A percentile compares a stretch with the other conserved stretches of the same genome.
These are phyloP conservation scores for Boletellus ananas DNA, from an alignment of 768 basidiomycete genomes.

Conservation along the genomic window DNA sequence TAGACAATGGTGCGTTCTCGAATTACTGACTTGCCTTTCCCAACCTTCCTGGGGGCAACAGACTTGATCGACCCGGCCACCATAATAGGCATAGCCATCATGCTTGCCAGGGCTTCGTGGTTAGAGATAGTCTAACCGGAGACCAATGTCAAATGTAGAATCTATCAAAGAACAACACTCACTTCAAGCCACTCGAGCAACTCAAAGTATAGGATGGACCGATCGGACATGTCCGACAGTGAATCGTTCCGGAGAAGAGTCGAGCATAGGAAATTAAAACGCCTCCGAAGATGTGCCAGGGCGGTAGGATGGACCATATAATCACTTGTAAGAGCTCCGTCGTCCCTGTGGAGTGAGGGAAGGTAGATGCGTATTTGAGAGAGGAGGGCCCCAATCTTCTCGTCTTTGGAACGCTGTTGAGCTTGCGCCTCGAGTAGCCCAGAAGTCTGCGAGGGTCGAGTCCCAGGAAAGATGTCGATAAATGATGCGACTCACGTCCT, in stretches of 20 bases:
- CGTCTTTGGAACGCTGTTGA: conserved; percentile 71
- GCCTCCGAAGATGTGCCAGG: conserved; percentile 83
- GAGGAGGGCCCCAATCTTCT: conserved; percentile 66
- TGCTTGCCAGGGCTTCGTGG: conserved; percentile 88
- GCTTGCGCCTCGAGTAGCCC: conserved; percentile 78
- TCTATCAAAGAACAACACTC: conserved; percentile 7
- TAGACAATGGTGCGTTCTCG: conserved; percentile 84
- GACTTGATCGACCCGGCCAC: conserved; percentile 66
- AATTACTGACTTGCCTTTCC: conserved; percentile 45
- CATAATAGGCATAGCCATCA: conserved; percentile 98
- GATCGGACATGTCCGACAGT: conserved; percentile 90
- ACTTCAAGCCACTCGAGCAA: conserved; percentile 93
- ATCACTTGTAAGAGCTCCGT: conserved; percentile 80
- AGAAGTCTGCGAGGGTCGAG: conserved; percentile 50
- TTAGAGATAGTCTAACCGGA: conserved; percentile 75
- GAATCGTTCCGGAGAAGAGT: conserved; percentile 89
- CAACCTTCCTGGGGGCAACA: conserved; percentile 52
- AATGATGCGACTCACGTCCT: conserved; percentile 63
- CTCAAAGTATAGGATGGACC: conserved; percentile 80
- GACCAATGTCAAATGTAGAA: conserved; percentile 3
- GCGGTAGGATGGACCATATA: conserved; percentile 91
- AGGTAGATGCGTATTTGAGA: conserved; percentile 75
- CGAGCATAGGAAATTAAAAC: conserved; percentile 87
- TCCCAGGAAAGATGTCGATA: not conserved
- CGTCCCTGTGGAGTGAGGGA: conserved; percentile 71